Evolutionary conservation across 2,329 filamentous ascomycete species (phyloP), one percentile per base, ranked within the genome.

Genomic region (Neodidymelliopsis sp.): DNA sequence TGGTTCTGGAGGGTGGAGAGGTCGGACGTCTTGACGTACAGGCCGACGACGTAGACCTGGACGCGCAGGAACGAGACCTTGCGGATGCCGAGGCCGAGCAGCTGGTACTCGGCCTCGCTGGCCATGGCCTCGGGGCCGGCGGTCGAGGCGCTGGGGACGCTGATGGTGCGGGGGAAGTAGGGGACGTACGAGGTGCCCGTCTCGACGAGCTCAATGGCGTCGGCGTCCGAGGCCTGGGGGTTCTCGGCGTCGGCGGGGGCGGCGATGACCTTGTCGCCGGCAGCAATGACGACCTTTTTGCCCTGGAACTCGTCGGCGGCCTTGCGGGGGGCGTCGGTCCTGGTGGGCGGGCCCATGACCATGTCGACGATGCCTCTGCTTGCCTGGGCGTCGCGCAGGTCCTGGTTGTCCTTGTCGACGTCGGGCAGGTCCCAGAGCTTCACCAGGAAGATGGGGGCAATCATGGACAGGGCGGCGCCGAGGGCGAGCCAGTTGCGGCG

Each of bases 11-110:
- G 79, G n/a, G 82, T 80, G 4, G 87, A 85, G 50, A 99, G 85
- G 66, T 96, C 91, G 27, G 86, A 79, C 0, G 88, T 93, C 19
- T 91, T 90, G 19, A 97, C 82, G 76, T 99, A 99, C 63, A 95
- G 84, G 12, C 93, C 94, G 0, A 96, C 89, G 13, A 97, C 89
- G 75, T 99, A 99, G 42, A 99, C 94, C 71, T 96, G 87, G 33
- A 99, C 91, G 37, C 84, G 79, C 33, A 97, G 77, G 72, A 97
- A 96, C 18, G 89, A 95, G 23, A 99, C 94, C 1, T 88, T 91
- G 45, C 94, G 84, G 55, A 95, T 87, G 13, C 94, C 94, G 4
- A 97, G 77, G 0, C 94, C 94, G 6, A 97, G 82, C 0, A 97
- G 81, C 16, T 91, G 92, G 72, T 97, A 97, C 63, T 96, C 81